Evolutionary conservation across 768 basidiomycete genomes (phyloP).

Genomic region (Amyloporia xantha): DNA sequence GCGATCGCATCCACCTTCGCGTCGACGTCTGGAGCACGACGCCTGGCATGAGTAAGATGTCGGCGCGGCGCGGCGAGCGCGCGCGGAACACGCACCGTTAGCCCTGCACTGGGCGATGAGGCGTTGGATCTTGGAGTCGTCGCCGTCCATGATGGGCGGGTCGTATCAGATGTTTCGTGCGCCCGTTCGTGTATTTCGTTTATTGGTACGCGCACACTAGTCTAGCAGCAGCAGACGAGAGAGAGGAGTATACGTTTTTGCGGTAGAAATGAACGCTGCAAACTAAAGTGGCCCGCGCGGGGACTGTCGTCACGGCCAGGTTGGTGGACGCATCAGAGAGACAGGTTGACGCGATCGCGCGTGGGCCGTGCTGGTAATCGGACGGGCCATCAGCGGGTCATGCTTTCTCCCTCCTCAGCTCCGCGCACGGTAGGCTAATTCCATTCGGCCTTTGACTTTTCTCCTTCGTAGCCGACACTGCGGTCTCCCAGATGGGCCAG

Average conservation of each 20-base stretch:
- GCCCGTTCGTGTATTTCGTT: too few relatives aligned
- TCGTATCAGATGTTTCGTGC: too few relatives aligned
- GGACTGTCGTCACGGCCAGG: not conserved
- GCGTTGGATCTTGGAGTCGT: slow-evolving; percentile 1
- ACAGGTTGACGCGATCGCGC: not conserved
- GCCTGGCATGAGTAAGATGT: not conserved
- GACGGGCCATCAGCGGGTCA: not conserved
- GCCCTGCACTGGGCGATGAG: slow-evolving; percentile 7
- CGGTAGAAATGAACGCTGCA: too few relatives aligned
- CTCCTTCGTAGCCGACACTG: not conserved
- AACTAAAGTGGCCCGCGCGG: too few relatives aligned
- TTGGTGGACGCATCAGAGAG: not conserved
- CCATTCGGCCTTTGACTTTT: not conserved
- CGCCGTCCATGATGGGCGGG: not conserved
- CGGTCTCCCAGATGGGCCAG: too few relatives aligned
- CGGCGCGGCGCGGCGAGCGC: not conserved
- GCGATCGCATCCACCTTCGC: slow-evolving; percentile 73
- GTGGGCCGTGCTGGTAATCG: not conserved
- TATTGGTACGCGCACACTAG: too few relatives aligned
- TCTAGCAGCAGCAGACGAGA: too few relatives aligned
- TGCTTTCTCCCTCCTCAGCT: not conserved
- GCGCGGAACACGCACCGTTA: slow-evolving; percentile 18
- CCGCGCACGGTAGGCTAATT: not conserved
- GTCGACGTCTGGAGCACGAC: slow-evolving; percentile 56
- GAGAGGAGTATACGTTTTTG: too few relatives aligned